These are phyloP conservation scores for Quercus ilex DNA, from an alignment of 306 rosid genomes.

Conservation along the genomic window DNA sequence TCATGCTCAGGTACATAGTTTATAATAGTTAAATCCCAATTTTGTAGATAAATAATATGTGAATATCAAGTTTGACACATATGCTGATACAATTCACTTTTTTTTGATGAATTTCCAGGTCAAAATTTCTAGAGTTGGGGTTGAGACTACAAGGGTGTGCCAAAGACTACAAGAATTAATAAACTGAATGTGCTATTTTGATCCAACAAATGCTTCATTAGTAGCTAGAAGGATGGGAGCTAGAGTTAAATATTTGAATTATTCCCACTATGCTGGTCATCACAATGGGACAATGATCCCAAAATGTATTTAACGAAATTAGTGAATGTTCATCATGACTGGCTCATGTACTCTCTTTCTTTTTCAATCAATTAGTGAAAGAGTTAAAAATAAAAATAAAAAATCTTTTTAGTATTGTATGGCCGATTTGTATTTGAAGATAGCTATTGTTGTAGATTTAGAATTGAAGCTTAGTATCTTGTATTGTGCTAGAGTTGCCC, in stretches of 20 bases:
- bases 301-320: not conserved
- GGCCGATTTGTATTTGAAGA: not conserved
- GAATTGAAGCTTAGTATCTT: not conserved
- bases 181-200: not conserved
- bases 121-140: conserved; percentile 62
- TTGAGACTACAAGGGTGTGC: conserved; percentile 52
- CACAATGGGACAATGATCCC: not conserved
- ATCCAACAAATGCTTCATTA: not conserved
- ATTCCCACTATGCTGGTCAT: not conserved
- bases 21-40: not conserved
- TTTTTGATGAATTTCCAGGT: conserved; percentile 30
- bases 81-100: not conserved
- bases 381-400: too few relatives aligned
- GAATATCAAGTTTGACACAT: not conserved
- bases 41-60: too few relatives aligned
- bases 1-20: conserved; percentile 56
- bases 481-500: too few relatives aligned
- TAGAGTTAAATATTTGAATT: too few relatives aligned
- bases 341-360: too few relatives aligned
- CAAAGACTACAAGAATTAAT: conserved; percentile 48
- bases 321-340: not conserved
- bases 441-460: not conserved
- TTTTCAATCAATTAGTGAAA: too few relatives aligned
- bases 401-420: too few relatives aligned
- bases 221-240: not conserved